Evolutionary conservation across 139 green algal species (phyloP).

Genomic region (Tetradesmus lagerheimii): DNA sequence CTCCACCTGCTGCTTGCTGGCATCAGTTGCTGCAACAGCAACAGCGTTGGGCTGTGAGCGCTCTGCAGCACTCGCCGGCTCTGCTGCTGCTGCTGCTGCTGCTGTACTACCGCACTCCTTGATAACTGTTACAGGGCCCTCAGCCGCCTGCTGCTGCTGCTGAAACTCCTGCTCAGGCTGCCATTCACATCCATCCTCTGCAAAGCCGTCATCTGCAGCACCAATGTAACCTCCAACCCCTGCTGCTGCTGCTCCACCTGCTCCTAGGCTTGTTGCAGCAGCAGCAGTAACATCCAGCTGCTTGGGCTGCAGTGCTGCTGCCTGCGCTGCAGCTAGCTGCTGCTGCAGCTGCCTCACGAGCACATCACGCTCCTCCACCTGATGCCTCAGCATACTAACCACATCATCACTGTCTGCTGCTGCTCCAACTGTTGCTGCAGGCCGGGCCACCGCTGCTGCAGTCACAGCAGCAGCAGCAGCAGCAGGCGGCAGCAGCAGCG

Average conservation of each 20-base stretch:
- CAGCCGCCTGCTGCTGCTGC: neutral
- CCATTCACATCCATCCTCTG: neutral
- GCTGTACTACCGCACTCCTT: neutral
- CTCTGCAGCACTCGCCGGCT: neutral
- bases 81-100: neutral
- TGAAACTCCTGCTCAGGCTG: neutral
- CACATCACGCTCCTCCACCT: neutral
- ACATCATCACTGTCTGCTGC: neutral
- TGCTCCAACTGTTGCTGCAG: conserved; percentile 2
- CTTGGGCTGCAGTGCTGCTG: neutral
- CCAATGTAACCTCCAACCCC: neutral
- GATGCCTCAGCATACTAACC: neutral
- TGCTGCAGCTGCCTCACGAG: conserved; percentile 1
- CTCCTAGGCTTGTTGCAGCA: neutral
- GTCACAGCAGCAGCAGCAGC: neutral
- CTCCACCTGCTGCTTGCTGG: neutral
- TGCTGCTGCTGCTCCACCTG: neutral
- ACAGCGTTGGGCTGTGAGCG: no score
- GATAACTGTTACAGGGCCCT: neutral
- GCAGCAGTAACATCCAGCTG: neutral
- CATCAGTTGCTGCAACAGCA: neutral
- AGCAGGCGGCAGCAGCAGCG: neutral
- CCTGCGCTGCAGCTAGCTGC: neutral
- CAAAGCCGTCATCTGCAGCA: neutral
- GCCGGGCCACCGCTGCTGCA: neutral